These are phyloP conservation scores for Tilletia setariae DNA, from an alignment of 1,284 basidiomycete genomes.

Conservation along the genomic window DNA sequence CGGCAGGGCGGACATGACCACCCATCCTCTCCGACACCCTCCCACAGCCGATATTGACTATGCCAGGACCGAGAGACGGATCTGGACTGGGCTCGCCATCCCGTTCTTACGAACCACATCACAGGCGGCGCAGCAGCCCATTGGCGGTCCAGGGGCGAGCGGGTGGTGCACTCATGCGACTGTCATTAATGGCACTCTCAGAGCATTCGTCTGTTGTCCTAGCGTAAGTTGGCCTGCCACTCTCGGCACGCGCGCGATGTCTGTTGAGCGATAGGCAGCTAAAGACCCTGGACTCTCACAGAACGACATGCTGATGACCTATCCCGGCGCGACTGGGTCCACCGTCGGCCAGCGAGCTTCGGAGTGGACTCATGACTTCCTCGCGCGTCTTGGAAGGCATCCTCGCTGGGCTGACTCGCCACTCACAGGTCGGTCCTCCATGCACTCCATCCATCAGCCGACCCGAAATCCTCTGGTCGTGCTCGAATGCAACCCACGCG, in stretches of 20 bases:
- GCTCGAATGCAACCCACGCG: constrained; percentile 58
- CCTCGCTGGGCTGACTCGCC: constrained; percentile 32
- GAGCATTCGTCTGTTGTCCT: constrained; percentile 57
- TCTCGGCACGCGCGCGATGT: too few species aligned
- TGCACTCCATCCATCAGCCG: constrained; percentile 56
- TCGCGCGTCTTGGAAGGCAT: constrained; percentile 44
- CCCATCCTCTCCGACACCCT: constrained; percentile 47
- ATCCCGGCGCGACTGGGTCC: constrained; percentile 52
- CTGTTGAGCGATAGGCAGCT: too few species aligned
- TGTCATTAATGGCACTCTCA: constrained; percentile 54
- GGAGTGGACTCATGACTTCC: constrained; percentile 54
- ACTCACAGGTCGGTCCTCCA: constrained; percentile 57
- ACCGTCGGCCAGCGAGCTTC: constrained; percentile 51
- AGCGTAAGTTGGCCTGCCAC: constrained; percentile 32
- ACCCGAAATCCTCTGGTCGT: constrained; percentile 53
- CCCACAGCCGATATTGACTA: constrained; percentile 24
- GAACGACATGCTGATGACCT: constrained; percentile 59
- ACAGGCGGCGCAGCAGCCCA: constrained; percentile 51
- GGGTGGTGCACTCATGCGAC: constrained; percentile 58
- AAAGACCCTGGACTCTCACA: constrained; percentile 3
- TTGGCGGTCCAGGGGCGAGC: constrained; percentile 41
- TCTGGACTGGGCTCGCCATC: constrained; percentile 29
- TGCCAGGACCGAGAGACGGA: constrained; percentile 26
- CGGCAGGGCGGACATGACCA: constrained; percentile 56
- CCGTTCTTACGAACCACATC: constrained; percentile 35